A percentile compares a stretch with the other conserved stretches of the same genome.
Conservation (phyloP, 805 yeast genomes). For the Ogataea nitratoaversa region DNA sequence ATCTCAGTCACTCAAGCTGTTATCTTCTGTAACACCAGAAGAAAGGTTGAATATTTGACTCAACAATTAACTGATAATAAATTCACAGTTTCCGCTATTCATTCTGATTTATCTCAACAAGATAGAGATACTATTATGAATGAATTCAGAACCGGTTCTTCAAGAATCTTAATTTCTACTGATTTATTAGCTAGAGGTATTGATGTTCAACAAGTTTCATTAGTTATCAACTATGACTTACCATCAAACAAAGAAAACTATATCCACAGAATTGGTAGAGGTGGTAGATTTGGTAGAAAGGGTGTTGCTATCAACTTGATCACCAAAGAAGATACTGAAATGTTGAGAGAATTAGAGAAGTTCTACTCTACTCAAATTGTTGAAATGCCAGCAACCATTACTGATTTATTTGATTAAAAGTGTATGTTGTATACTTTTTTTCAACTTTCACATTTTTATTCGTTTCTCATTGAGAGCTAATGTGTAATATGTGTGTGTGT, state of each 20-base stretch:
- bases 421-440: neutral
- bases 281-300: conserved; percentile 97
- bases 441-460: too few relatives aligned
- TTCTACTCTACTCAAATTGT: conserved; percentile 71
- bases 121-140: conserved; percentile 94
- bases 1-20: conserved; percentile 96
- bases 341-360: conserved; percentile 69
- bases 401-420: conserved; percentile 35
- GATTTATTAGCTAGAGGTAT: conserved; percentile 98
- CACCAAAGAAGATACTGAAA: conserved; percentile 70
- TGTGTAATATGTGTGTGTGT: too few relatives aligned
- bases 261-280: conserved; percentile 96
- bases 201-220: conserved; percentile 95
- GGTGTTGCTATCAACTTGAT: conserved; percentile 96
- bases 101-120: conserved; percentile 93
- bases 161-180: conserved; percentile 91
- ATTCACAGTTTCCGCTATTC: conserved; percentile 94
- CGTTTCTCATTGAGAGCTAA: too few relatives aligned
- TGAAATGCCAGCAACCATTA: conserved; percentile 76
- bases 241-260: conserved; percentile 93
- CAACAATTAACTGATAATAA: conserved; percentile 72
- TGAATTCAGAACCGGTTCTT: conserved; percentile 90
- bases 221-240: conserved; percentile 92
- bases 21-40: conserved; percentile 94
- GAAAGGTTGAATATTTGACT: conserved; percentile 89